These are phyloP conservation scores for Gardenia jasminoides DNA, from an alignment of 257 asterid genomes.

Conservation along the genomic window DNA sequence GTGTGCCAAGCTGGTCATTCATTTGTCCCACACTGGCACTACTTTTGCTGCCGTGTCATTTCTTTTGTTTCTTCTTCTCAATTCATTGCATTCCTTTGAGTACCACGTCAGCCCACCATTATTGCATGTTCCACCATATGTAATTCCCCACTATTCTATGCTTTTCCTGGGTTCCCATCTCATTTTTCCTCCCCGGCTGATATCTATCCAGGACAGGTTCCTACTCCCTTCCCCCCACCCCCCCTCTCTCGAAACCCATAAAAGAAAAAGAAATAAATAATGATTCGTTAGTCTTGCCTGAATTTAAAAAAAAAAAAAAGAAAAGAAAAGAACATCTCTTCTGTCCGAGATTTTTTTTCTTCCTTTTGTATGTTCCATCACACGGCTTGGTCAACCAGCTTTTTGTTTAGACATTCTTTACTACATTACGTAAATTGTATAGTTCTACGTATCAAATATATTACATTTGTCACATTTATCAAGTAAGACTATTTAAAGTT, in stretches of 20 bases:
- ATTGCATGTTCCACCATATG: slow-evolving; percentile 18
- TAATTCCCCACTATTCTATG: not conserved
- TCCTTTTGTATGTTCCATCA: no score
- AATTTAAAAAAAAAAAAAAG: no score
- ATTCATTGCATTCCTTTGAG: slow-evolving; percentile 46
- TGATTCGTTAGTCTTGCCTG: no score
- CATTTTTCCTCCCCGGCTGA: not conserved
- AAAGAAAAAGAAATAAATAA: not conserved
- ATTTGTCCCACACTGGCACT: slow-evolving; percentile 7
- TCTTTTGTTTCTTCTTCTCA: slow-evolving; percentile 41
- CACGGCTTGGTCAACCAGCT: no score
- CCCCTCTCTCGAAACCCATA: not conserved
- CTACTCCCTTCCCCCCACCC: no score
- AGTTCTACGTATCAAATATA: no score
- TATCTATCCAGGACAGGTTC: not conserved
- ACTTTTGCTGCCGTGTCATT: slow-evolving; percentile 30
- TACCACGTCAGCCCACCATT: slow-evolving; percentile 24
- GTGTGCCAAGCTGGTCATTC: slow-evolving; percentile 28
- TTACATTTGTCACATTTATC: no score
- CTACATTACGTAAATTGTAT: no score
- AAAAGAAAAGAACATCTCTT: no score
- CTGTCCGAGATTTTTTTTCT: no score
- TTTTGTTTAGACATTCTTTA: no score
- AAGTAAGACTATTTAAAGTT: no score
- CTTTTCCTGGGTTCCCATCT: not conserved